Evolutionary conservation across 805 yeast species (phyloP), one percentile per base, ranked within the genome.

Genomic region (Saccharomyces mikatae): DNA sequence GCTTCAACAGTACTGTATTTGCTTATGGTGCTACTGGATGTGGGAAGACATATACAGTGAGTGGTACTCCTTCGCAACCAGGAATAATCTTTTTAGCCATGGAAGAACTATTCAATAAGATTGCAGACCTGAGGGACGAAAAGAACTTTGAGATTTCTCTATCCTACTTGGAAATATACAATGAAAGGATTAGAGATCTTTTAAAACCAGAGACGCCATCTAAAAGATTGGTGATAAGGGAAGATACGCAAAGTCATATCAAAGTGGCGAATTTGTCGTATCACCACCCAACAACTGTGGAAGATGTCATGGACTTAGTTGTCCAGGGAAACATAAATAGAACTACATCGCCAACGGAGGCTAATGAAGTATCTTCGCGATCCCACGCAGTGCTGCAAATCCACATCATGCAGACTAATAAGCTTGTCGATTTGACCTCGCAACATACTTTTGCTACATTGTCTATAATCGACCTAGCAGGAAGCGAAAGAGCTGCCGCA

Each of bases 11-110:
- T 5, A 89, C 97, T 0, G 89, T 91, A 0, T 91, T 91, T 74
- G 97, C 98, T 0, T 91, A 91, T 67, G 98, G 98, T 1, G 96
- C 98, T 29, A 91, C 98, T 0, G 98, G 98, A 0, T 91, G 97
- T 69, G 98, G 98, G n/a, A 91, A 91, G 66, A 91, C 97, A 0
- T 89, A 86, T 67, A 91, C 98, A 0, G 87, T 91, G 31, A 80
- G 86, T 66, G 97, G 97, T 0, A 79, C 84, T 0, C 77, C 82
- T 0, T 79, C 79, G 1, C 71, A 78, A 27, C 96, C 96, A 0
- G 97, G 96, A 0, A 80, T 91, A 13, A 86, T 89, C 0, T 87
- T 84, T 61, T 71, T 84, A 46, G 84, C 96, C 0, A 83, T 89
- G 85, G 75, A 80, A 57, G 96, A 88, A 55, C 72, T 92, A 32